phyloP scores from a whole-genome alignment of 2,329 filamentous ascomycete species.

The Cephalotrichum gorgonifer region DNA sequence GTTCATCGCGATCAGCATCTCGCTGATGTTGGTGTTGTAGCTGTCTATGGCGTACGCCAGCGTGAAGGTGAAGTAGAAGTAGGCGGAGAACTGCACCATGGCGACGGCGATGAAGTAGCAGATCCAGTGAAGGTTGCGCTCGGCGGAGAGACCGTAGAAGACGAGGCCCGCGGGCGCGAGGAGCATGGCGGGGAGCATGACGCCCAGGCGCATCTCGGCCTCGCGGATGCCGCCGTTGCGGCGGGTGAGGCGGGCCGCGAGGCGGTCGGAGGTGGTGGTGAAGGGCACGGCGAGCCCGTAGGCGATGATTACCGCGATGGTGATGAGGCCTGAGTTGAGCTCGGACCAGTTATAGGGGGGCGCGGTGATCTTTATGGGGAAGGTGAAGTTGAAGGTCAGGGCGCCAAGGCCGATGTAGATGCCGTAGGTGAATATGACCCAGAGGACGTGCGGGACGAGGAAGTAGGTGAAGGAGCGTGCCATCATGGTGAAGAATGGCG shows the following conservation, averaged over 20 bases:
- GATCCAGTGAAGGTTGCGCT: slow-evolving; percentile 29
- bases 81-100: slow-evolving; percentile 37
- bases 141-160: slow-evolving; percentile 27
- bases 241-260: slow-evolving; percentile 31
- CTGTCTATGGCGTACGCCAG: slow-evolving; percentile 51
- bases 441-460: slow-evolving; percentile 35
- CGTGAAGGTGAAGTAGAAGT: slow-evolving; percentile 47
- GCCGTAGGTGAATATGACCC: slow-evolving; percentile 31
- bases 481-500: slow-evolving; percentile 33
- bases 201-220: slow-evolving; percentile 34
- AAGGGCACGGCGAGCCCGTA: slow-evolving; percentile 30
- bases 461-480: slow-evolving; percentile 34
- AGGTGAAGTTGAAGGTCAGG: slow-evolving; percentile 37
- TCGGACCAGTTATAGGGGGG: slow-evolving; percentile 34
- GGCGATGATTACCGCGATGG: slow-evolving; percentile 19
- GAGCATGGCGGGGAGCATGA: slow-evolving; percentile 25
- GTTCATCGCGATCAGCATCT: slow-evolving; percentile 53
- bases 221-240: slow-evolving; percentile 34
- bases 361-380: slow-evolving; percentile 32
- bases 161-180: slow-evolving; percentile 29
- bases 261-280: slow-evolving; percentile 27
- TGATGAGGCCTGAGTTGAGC: slow-evolving; percentile 32
- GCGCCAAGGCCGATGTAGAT: slow-evolving; percentile 26
- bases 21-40: slow-evolving; percentile 47
- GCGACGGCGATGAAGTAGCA: slow-evolving; percentile 37